Base-by-base conservation (phyloP, 148 eudicot species). In the Amaranthus palmeri region DNA sequence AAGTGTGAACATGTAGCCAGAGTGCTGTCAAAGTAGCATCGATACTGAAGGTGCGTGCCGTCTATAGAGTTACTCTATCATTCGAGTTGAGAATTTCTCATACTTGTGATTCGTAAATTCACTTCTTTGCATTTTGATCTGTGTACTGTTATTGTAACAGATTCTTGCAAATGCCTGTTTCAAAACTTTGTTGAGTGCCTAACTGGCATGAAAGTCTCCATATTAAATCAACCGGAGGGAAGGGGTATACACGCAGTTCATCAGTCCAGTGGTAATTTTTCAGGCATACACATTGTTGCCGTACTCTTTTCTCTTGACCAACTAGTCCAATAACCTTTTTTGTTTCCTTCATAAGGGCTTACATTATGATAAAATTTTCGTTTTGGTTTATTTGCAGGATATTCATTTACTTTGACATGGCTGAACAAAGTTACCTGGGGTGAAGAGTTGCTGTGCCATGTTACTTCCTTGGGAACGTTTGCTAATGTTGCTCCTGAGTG, bases 401-500 rank as follows among this genome's bases (percentile, higher is more conserved):
- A 90, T 77, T 85, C 97, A 7, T 92, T 92, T 70, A 81, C 84
- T 71, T 77, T 92, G 81, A 81, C 86, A 52, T 86, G 87, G 88
- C 56, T 82, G 71, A 71, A 79, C 55, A 86, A 85, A 50, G 75
- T 84, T 61, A n/a, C 53, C 7, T 72, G 54, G 44, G 82, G 58
- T 7, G 72, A 61, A 42, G 87, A 85, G 82, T 14, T 86, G 65
- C 61, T 85, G 60, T 88, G 88, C 72, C 80, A 74, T 25, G 87
- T 83, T 14, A 67, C 78, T 69, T 86, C 97, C 0, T 54, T 92
- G 68, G 97, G 97, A 52, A 84, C 88, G 8, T 81, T 90, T 47
- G 86, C 80, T 54, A 85, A 76, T 59, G 85, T 92, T 47, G 96
- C 91, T 5, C 97, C 87, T 0, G 97, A 88, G 54, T 92, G 91